Evolutionary conservation across 1,284 basidiomycete species (phyloP), one percentile per base, ranked within the genome.

Genomic region (Puccinia polysora): DNA sequence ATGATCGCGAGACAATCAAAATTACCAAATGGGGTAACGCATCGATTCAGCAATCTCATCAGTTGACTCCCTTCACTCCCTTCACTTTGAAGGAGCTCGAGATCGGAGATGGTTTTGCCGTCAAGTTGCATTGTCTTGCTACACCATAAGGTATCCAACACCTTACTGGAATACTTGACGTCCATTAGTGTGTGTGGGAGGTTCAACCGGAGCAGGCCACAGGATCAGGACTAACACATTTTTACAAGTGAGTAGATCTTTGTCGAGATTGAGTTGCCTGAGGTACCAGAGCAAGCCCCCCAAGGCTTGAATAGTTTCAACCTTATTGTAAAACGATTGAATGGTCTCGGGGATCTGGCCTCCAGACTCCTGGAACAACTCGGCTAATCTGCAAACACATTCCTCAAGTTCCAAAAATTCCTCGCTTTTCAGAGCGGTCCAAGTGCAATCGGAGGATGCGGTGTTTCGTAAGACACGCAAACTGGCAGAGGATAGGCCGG

Each of bases 241-340:
- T 25, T 59, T 47, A 50, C 50, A 53, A n/a, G 63, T 69, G 75
- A 97, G 80, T 68, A 97, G 86, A 76, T 96, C 91, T 78, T 90
- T 90, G 81, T 93, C 93, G 74, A 97, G 91, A 77, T 96, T 96
- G 56, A 97, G 84, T 72, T 90, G 89, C 53, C 88, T 87, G 18
- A 96, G 85, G 79, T 95, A 87, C 89, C 90, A 96, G 49, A 93
- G 86, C 89, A 95, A 89, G 7, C 86, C 86, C 0, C 93, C 93
- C 4, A 97, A 81, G 0, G 93, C 88, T 76, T 89, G 87, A 73
- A 95, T 88, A 0, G 91, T 88, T 12, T 84, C 81, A 4, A 82
- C 83, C 64, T 85, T 87, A 30, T 84, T 82, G 38, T 84, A 81
- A 87, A 95, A 88, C 30, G 84, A 83, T 53, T 86, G 82, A 73